phyloP scores from a whole-genome alignment of 176 grass and related monocot species.

The Rhynchospora tenuis region DNA sequence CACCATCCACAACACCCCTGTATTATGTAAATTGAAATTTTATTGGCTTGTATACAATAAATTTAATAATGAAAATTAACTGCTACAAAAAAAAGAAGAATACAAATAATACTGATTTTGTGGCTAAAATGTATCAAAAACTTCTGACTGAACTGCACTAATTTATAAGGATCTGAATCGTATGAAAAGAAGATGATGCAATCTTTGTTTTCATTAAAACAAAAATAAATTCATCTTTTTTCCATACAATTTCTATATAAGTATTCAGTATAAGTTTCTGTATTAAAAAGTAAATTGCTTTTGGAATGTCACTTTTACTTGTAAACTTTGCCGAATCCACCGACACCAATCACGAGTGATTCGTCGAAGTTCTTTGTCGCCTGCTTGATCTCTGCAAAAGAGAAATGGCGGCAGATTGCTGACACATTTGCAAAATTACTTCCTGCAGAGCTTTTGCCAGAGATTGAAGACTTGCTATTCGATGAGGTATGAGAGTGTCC shows the following conservation, averaged over 20 bases:
- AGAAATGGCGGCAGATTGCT: slow-evolving; percentile 78
- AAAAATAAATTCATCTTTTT: background rate
- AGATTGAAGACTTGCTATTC: slow-evolving; percentile 47
- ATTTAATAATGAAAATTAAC: background rate
- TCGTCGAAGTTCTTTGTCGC: slow-evolving; percentile 69
- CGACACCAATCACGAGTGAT: slow-evolving; percentile 66
- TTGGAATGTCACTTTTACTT: slow-evolving; percentile 3
- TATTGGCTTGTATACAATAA: background rate
- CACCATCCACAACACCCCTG: slow-evolving; percentile 51
- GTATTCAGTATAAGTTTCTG: background rate
- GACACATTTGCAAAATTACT: slow-evolving; percentile 49
- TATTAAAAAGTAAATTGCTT: background rate
- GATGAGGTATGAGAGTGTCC: slow-evolving; percentile 50
- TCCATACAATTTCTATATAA: background rate
- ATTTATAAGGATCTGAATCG: background rate
- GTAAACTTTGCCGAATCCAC: slow-evolving; percentile 82
- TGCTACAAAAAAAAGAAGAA: background rate
- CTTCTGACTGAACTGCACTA: background rate
- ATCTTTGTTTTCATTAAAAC: background rate
- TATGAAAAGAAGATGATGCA: background rate
- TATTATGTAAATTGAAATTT: background rate
- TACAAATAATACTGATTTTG: background rate
- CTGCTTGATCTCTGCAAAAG: slow-evolving; percentile 63
- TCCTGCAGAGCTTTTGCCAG: slow-evolving; percentile 39
- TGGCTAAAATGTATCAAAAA: background rate